These are phyloP conservation scores for Aureobasidium sp. DNA, from an alignment of 2,329 filamentous ascomycete genomes.

Conservation along the genomic window DNA sequence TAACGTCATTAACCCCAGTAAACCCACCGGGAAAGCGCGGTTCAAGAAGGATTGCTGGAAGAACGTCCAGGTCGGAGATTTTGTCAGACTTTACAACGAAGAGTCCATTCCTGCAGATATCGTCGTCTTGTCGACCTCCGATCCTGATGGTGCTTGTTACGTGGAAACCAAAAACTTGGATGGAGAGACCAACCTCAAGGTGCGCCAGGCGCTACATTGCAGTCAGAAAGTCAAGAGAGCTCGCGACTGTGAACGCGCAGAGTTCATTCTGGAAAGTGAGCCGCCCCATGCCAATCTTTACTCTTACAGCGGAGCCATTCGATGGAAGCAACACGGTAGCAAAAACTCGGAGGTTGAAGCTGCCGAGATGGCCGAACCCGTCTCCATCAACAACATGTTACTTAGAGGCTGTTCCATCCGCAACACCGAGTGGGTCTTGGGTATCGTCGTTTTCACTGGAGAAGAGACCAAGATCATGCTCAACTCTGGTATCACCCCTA, in stretches of 20 bases:
- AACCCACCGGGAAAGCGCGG: constrained; percentile 59
- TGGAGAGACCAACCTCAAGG: constrained; percentile 95
- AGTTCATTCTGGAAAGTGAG: constrained; percentile 87
- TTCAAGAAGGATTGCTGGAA: constrained; percentile 97
- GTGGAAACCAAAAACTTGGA: constrained; percentile 98
- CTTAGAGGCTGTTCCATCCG: constrained; percentile 86
- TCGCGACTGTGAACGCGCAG: constrained; percentile 78
- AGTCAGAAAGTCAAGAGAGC: constrained; percentile 78
- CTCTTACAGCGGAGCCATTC: constrained; percentile 82
- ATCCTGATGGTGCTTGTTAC: constrained; percentile 89
- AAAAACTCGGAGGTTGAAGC: constrained; percentile 53
- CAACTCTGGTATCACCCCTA: constrained; percentile 91
- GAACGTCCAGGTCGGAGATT: constrained; percentile 88
- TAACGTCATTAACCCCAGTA: constrained; percentile 64
- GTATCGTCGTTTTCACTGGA: constrained; percentile 87
- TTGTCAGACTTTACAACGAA: constrained; percentile 91
- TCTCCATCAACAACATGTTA: constrained; percentile 90
- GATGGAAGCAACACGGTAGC: constrained; percentile 68
- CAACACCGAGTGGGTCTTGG: constrained; percentile 94
- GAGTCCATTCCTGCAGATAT: constrained; percentile 93
- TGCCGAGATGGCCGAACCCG: constrained; percentile 79
- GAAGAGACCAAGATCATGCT: constrained; percentile 99
- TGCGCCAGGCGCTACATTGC: constrained; percentile 81
- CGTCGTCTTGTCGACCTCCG: constrained; percentile 85
- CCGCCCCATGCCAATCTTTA: constrained; percentile 88